phyloP scores from a whole-genome alignment of 2,329 filamentous ascomycete species.

The Knufia petricola region DNA sequence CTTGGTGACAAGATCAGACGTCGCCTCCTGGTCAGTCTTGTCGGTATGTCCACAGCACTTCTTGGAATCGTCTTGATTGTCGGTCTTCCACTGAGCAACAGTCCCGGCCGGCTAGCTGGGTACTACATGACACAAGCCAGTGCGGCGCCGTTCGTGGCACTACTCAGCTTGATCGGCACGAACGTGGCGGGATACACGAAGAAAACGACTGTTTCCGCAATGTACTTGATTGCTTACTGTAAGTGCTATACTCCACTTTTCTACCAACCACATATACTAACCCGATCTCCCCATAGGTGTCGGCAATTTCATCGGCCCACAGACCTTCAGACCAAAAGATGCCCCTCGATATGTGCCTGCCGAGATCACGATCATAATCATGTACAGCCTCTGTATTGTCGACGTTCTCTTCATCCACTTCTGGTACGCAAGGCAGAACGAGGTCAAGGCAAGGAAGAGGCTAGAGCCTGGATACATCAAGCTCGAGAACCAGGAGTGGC shows the following conservation, averaged over 20 bases:
- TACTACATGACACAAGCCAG: constrained; percentile 57
- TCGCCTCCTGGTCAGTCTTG: constrained; percentile 53
- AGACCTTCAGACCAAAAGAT: constrained; percentile 48
- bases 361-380: constrained; percentile 54
- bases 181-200: constrained; percentile 50
- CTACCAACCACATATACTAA: neutral
- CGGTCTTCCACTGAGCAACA: constrained; percentile 49
- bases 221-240: constrained; percentile 40
- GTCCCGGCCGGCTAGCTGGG: constrained; percentile 49
- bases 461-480: constrained; percentile 48
- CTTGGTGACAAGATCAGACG: constrained; percentile 49
- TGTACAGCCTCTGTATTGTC: constrained; percentile 41
- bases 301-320: constrained; percentile 51
- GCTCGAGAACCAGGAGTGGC: constrained; percentile 56
- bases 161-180: constrained; percentile 53
- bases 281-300: constrained; percentile 20
- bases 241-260: neutral
- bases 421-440: constrained; percentile 52
- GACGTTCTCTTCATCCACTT: constrained; percentile 53
- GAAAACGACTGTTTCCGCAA: constrained; percentile 43
- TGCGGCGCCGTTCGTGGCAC: constrained; percentile 53
- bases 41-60: constrained; percentile 15
- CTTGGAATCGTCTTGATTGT: constrained; percentile 30
- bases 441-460: constrained; percentile 45
- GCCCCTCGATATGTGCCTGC: constrained; percentile 53